Conservation (phyloP, 768 basidiomycete genomes). For the Flagelloscypha sp. region DNA sequence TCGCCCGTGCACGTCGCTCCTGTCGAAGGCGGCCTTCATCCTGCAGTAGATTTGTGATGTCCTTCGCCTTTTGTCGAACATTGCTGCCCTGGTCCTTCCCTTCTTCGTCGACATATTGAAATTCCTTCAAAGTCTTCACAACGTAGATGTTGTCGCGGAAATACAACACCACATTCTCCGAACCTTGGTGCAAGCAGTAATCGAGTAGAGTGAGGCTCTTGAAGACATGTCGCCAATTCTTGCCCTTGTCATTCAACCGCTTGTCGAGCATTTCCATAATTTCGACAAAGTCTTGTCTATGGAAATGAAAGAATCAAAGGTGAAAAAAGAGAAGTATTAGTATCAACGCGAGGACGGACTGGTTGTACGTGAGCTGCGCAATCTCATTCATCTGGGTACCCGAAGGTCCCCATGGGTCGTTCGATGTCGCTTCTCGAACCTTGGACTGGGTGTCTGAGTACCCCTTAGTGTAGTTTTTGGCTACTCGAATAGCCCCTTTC, state of each 20-base stretch:
- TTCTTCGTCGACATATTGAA: constrained; percentile 92
- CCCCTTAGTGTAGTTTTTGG: constrained; percentile 93
- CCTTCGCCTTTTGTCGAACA: constrained; percentile 94
- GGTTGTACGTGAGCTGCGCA: constrained; percentile 93
- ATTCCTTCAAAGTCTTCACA: constrained; percentile 98
- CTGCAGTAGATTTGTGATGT: constrained; percentile 88
- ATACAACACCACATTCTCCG: constrained; percentile 97
- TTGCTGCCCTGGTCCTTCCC: constrained; percentile 99
- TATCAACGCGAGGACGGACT: constrained; percentile 44
- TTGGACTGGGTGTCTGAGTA: constrained; percentile 95
- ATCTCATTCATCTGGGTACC: constrained; percentile 99
- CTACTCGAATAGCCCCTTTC: constrained; percentile 77
- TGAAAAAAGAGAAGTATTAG: constrained; percentile 2
- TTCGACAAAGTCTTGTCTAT: constrained; percentile 90
- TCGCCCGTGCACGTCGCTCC: constrained; percentile 75
- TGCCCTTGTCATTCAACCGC: constrained; percentile 95
- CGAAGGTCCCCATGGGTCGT: constrained; percentile 96
- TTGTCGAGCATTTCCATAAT: constrained; percentile 99
- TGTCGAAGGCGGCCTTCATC: constrained; percentile 81
- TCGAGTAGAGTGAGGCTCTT: constrained; percentile 95
- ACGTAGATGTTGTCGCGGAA: constrained; percentile 96
- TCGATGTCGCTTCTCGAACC: constrained; percentile 92
- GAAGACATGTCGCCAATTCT: constrained; percentile 99
- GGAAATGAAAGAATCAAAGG: not conserved
- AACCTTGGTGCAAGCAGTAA: constrained; percentile 92